phyloP scores from a whole-genome alignment of 108 stramenopile genomes.

The Nitzschia palea region DNA sequence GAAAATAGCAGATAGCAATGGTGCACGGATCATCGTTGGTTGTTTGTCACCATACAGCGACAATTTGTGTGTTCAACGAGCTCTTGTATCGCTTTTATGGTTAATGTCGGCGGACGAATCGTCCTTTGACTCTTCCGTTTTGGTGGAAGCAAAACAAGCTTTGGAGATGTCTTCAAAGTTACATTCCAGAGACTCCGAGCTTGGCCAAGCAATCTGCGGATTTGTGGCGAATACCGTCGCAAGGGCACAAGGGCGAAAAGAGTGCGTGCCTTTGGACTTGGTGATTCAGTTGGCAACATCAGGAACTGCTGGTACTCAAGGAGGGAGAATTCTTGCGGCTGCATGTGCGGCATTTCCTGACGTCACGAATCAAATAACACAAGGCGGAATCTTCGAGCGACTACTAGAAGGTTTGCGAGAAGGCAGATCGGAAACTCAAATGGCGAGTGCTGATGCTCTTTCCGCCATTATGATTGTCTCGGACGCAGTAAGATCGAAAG shows the following conservation, averaged over 20 bases:
- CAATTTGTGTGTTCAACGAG: background rate
- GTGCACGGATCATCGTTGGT: background rate
- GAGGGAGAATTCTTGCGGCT: background rate
- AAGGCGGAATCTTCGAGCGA: background rate
- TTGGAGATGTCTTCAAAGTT: background rate
- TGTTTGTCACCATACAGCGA: background rate
- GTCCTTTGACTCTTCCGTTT: conserved; percentile 19
- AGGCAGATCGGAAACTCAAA: background rate
- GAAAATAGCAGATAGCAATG: background rate
- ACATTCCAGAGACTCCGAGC: conserved; percentile 1
- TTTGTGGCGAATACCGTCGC: conserved; percentile 20
- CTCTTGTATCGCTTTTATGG: conserved; percentile 20
- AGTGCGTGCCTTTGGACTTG: background rate
- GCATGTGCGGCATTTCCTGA: conserved; percentile 11
- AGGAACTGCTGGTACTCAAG: background rate
- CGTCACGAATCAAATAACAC: background rate
- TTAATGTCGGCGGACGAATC: conserved; percentile 1
- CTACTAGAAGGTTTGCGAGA: conserved; percentile 17
- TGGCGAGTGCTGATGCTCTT: background rate
- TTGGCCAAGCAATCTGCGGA: conserved; percentile 22
- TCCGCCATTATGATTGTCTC: background rate
- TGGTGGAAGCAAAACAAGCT: background rate
- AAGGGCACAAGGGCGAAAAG: background rate
- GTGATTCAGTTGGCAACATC: conserved; percentile 3
- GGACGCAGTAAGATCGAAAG: background rate